These are phyloP conservation scores for Trifolium subterraneum DNA, from an alignment of 306 rosid species.

Conservation along the genomic window DNA sequence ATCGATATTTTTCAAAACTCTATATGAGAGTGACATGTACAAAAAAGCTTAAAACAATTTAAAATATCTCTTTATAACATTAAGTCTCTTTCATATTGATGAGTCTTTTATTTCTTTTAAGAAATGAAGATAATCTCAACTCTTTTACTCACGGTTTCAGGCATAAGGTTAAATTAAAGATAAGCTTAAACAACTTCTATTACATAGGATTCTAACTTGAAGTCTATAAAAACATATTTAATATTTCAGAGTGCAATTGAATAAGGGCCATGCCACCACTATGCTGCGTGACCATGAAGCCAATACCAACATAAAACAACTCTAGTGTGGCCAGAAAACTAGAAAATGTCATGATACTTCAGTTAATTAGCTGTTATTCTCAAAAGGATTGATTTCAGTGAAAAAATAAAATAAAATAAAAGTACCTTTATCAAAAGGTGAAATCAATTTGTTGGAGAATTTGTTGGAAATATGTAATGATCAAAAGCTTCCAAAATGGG, in stretches of 20 bases:
- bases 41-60: too few relatives aligned
- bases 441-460: slow-evolving; percentile 48
- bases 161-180: background rate
- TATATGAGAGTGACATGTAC: too few relatives aligned
- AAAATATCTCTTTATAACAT: too few relatives aligned
- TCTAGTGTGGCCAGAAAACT: slow-evolving; percentile 33
- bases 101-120: too few relatives aligned
- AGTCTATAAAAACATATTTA: slow-evolving; percentile 31
- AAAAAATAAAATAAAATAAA: slow-evolving; percentile 28
- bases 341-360: background rate
- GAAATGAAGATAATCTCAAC: too few relatives aligned
- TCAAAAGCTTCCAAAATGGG: slow-evolving; percentile 53
- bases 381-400: slow-evolving; percentile 31
- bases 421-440: slow-evolving; percentile 47
- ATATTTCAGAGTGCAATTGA: slow-evolving; percentile 27
- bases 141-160: too few relatives aligned
- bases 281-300: background rate
- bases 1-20: too few relatives aligned
- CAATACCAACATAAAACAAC: slow-evolving; percentile 20
- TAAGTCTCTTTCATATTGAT: too few relatives aligned
- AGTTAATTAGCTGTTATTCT: slow-evolving; percentile 13
- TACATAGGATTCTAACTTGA: slow-evolving; percentile 42
- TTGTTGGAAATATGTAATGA: slow-evolving; percentile 50
- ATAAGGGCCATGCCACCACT: slow-evolving; percentile 34
- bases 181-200: slow-evolving; percentile 4